These are phyloP conservation scores for Tetrapyrgos nigripes DNA, from an alignment of 1,284 basidiomycete species.

Conservation along the genomic window DNA sequence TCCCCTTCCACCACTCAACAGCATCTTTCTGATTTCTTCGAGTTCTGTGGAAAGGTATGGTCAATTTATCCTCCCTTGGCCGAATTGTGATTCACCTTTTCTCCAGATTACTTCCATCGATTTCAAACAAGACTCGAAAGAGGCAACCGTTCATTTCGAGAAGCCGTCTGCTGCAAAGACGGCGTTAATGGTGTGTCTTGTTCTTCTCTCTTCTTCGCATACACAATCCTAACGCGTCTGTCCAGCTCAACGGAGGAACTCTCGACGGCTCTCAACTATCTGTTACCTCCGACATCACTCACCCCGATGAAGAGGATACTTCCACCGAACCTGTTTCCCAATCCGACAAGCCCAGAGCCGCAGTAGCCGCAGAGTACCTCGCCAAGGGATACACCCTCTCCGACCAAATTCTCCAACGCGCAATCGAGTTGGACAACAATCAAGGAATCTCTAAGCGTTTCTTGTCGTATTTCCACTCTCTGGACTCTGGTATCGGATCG, in stretches of 20 bases:
- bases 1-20: conserved; percentile 62
- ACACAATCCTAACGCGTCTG: neutral
- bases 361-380: conserved; percentile 91
- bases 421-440: conserved; percentile 89
- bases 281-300: conserved; percentile 70
- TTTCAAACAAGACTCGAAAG: conserved; percentile 39
- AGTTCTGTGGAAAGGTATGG: conserved; percentile 51
- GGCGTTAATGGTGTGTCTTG: conserved; percentile 67
- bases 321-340: conserved; percentile 62
- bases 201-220: neutral
- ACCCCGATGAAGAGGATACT: conserved; percentile 56
- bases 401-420: conserved; percentile 81
- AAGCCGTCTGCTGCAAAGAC: conserved; percentile 82
- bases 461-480: conserved; percentile 73
- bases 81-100: conserved; percentile 13
- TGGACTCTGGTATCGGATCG: conserved; percentile 76
- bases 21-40: conserved; percentile 78
- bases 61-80: conserved; percentile 15
- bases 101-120: conserved; percentile 70
- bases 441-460: conserved; percentile 90
- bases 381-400: conserved; percentile 85
- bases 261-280: conserved; percentile 66
- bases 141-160: conserved; percentile 73
- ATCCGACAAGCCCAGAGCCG: conserved; percentile 83
- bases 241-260: conserved; percentile 73